A percentile compares a stretch with the other conserved stretches of the same genome.
These are phyloP conservation scores for Ocimum tenuiflorum DNA, from an alignment of 257 asterid genomes.

Conservation along the genomic window DNA sequence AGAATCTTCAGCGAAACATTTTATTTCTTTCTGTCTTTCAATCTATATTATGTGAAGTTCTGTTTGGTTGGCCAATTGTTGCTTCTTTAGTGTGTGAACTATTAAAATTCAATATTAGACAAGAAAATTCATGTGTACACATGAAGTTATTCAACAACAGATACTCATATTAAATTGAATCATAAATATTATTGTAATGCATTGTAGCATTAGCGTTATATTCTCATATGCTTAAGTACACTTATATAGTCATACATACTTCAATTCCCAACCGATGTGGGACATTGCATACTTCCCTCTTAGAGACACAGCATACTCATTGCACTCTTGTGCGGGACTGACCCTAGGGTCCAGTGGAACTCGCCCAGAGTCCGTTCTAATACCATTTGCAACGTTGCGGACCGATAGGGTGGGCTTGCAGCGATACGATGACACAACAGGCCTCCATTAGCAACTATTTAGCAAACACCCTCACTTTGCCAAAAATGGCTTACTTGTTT, in stretches of 20 bases:
- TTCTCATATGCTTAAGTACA: not conserved
- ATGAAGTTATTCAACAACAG: not conserved
- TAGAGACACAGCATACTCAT: too few relatives aligned
- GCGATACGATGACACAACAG: too few relatives aligned
- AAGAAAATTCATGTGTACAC: not conserved
- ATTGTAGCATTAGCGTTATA: not conserved
- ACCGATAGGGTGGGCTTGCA: too few relatives aligned
- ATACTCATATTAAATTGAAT: not conserved
- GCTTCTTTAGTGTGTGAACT: not conserved
- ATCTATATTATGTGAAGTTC: not conserved
- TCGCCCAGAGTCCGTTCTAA: too few relatives aligned
- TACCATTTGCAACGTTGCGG: too few relatives aligned
- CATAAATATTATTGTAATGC: not conserved
- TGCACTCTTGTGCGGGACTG: too few relatives aligned
- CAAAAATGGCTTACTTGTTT: too few relatives aligned
- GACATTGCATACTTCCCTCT: not conserved
- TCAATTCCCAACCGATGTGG: too few relatives aligned
- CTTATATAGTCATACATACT: too few relatives aligned
- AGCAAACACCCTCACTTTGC: too few relatives aligned
- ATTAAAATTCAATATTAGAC: not conserved
- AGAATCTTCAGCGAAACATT: not conserved
- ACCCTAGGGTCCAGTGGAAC: too few relatives aligned
- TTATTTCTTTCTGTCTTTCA: not conserved
- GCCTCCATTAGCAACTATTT: too few relatives aligned
- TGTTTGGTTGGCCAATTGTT: not conserved